Conservation (phyloP, 2,329 filamentous ascomycete species). For the Monosporascus sp. region DNA sequence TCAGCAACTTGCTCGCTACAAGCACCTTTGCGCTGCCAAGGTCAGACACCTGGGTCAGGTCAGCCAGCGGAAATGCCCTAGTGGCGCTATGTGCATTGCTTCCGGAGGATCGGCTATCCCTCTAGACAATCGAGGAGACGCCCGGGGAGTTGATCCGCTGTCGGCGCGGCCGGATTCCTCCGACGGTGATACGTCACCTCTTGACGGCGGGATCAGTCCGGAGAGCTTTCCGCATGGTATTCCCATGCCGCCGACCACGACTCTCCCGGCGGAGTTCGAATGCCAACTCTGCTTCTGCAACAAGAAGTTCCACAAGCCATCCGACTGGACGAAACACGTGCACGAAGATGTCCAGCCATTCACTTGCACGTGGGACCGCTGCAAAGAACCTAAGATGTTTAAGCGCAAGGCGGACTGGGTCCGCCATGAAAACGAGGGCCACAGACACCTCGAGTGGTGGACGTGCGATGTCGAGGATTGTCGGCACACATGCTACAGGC, state of each 20-base stretch:
- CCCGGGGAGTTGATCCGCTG: conserved; percentile 54
- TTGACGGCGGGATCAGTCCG: conserved; percentile 63
- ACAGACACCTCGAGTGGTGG: conserved; percentile 90
- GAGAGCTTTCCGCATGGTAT: conserved; percentile 79
- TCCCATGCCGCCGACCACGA: conserved; percentile 71
- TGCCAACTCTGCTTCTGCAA: conserved; percentile 81
- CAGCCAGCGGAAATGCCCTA: conserved; percentile 50
- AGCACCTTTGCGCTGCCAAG: conserved; percentile 64
- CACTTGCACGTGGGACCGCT: conserved; percentile 82
- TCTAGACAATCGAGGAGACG: conserved; percentile 55
- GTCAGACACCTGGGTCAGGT: conserved; percentile 65
- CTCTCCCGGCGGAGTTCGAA: conserved; percentile 82
- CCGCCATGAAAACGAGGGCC: conserved; percentile 85
- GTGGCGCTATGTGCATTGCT: conserved; percentile 58
- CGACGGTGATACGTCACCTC: conserved; percentile 62
- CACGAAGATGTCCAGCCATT: conserved; percentile 92
- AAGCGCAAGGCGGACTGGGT: conserved; percentile 97
- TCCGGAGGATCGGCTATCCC: conserved; percentile 62
- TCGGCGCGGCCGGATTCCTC: conserved; percentile 51
- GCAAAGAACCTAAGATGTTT: conserved; percentile 83
- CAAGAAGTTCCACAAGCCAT: conserved; percentile 85
- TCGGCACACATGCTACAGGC: conserved; percentile 75
- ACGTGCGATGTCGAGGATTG: conserved; percentile 78
- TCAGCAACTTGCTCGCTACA: conserved; percentile 76
- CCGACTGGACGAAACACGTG: conserved; percentile 95